Conservation (phyloP, 1,284 basidiomycete species). For the Irpex sp. region DNA sequence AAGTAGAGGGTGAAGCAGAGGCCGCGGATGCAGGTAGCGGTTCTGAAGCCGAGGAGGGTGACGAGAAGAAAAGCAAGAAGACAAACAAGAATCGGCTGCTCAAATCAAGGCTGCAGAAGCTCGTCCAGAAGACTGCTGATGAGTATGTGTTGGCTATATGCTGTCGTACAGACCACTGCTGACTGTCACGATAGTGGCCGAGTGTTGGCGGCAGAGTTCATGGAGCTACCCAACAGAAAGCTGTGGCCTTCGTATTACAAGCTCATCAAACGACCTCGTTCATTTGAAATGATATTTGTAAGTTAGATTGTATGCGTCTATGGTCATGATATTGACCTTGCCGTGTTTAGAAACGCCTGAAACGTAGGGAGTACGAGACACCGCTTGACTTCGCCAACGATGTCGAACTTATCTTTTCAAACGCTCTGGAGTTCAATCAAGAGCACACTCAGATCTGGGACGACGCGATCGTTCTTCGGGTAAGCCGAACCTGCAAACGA, state of each 20-base stretch:
- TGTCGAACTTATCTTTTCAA: slow-evolving; percentile 88
- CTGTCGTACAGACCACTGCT: slow-evolving; percentile 7
- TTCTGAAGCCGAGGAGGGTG: slow-evolving; percentile 35
- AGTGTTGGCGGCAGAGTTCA: slow-evolving; percentile 72
- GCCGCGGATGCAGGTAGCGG: slow-evolving; percentile 28
- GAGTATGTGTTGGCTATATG: slow-evolving; percentile 37
- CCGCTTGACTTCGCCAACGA: slow-evolving; percentile 78
- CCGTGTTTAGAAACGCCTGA: slow-evolving; percentile 60
- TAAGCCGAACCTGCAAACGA: slow-evolving; percentile 29
- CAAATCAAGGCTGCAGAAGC: slow-evolving; percentile 64
- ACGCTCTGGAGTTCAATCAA: slow-evolving; percentile 80
- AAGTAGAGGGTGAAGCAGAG: slow-evolving; percentile 36
- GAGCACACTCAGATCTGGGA: slow-evolving; percentile 77
- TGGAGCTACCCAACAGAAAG: slow-evolving; percentile 78
- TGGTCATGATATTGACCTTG: slow-evolving; percentile 4
- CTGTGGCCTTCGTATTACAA: slow-evolving; percentile 86
- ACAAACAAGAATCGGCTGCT: slow-evolving; percentile 57
- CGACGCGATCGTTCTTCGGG: slow-evolving; percentile 62
- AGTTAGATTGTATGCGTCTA: slow-evolving; percentile 23
- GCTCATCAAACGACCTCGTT: slow-evolving; percentile 79
- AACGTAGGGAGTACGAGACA: slow-evolving; percentile 67
- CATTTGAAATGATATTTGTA: slow-evolving; percentile 78
- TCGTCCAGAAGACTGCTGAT: slow-evolving; percentile 66
- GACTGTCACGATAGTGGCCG: slow-evolving; percentile 48
- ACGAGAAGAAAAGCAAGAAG: slow-evolving; percentile 50